Evolutionary conservation across 2,329 filamentous ascomycete species (phyloP), one percentile per base, ranked within the genome.

Genomic region (Colletotrichum tanaceti): DNA sequence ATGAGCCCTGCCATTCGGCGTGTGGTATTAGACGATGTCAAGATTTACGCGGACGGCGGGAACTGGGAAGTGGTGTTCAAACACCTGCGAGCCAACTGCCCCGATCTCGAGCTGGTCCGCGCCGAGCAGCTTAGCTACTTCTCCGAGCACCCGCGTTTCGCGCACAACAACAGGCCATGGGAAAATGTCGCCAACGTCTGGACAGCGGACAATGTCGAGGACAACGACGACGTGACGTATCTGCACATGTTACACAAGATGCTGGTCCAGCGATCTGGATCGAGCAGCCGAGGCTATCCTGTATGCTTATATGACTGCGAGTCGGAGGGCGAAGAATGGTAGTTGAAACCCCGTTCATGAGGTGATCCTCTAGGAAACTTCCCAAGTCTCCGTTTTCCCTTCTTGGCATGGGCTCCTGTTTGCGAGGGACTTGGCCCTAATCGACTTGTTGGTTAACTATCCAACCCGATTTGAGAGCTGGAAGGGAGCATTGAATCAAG

Each of bases 111-210:
- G 13, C 14, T 52, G 11, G 35, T 62, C 20, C 18, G 35, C 4
- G 59, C 47, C 13, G 43, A 10, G 6, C 53, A 67, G 28, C 35
- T 67, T 22, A 58, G 44, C 16, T 67, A 67, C 24, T 67, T 67
- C 38, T 41, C 59, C 18, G 13, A 46, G n/a, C 65, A 67, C 22
- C 22, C 28, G 4, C 43, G 39, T 4, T 61, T 57, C 24, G 16
- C 20, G 39, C 22, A 58, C 44, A 67, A 67, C 10, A 39, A 32
- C 38, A 63, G 59, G 4, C 59, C 32, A 7, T 52, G 41, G 35
- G 65, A 54, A 28, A 52, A 58, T 13, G 28, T 20, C 4, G 46
- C 22, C 18, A 18, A 13, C 41, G 20, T 63, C 0, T 67, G 65
- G 65, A 63, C 65, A 44, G 41, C 14, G 6, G 18, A 41, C 3